phyloP scores from a whole-genome alignment of 164 flowering plant species.

The Nymphaea colorata region DNA sequence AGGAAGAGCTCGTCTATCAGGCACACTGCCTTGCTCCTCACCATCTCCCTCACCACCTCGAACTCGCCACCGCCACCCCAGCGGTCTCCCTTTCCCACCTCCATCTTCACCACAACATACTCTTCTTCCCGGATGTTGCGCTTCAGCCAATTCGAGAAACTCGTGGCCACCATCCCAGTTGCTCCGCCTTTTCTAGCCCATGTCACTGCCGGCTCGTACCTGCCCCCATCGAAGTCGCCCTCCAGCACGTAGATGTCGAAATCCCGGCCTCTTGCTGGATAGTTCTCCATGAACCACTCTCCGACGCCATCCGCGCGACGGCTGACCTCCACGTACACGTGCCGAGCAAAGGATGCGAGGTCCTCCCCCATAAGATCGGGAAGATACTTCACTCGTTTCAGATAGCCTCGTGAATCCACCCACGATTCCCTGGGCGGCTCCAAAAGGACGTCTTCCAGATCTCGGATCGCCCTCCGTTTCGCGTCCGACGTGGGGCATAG shows the following conservation, averaged over 20 bases:
- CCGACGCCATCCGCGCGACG: not conserved
- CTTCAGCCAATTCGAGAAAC: slow-evolving; percentile 56
- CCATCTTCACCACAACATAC: slow-evolving; percentile 56
- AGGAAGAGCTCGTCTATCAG: slow-evolving; percentile 72
- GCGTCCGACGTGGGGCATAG: not conserved
- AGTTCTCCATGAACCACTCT: slow-evolving; percentile 48
- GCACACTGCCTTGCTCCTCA: slow-evolving; percentile 33
- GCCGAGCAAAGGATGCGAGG: slow-evolving; percentile 44
- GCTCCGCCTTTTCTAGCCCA: not conserved
- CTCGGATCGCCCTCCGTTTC: slow-evolving; percentile 40
- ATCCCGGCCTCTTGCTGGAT: slow-evolving; percentile 45
- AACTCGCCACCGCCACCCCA: slow-evolving; percentile 32
- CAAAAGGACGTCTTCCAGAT: slow-evolving; percentile 61
- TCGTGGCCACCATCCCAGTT: slow-evolving; percentile 9
- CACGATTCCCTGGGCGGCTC: slow-evolving; percentile 59
- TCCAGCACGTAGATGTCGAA: slow-evolving; percentile 53
- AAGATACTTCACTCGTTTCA: slow-evolving; percentile 40
- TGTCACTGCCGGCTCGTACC: not conserved
- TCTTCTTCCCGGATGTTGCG: slow-evolving; percentile 57
- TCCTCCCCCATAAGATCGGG: slow-evolving; percentile 58
- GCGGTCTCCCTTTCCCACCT: not conserved
- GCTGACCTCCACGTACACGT: slow-evolving; percentile 54
- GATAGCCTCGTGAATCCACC: slow-evolving; percentile 20
- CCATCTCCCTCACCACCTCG: slow-evolving; percentile 63
- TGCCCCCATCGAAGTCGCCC: slow-evolving; percentile 6